phyloP scores from a whole-genome alignment of 2,329 filamentous ascomycete species.

The Blumeria hordei region DNA sequence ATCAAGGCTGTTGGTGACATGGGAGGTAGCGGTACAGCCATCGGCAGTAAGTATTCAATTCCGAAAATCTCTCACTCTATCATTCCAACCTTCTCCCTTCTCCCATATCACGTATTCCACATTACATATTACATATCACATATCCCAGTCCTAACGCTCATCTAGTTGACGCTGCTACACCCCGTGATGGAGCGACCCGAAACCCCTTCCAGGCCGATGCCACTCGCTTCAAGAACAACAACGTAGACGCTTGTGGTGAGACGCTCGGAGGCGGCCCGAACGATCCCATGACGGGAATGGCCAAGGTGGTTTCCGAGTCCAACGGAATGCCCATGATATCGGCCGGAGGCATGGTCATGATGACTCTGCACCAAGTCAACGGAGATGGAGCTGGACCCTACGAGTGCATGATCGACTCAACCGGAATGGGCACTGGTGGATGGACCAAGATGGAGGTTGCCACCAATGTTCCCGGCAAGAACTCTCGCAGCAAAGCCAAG shows the following conservation, averaged over 20 bases:
- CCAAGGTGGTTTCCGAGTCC: slow-evolving; percentile 25
- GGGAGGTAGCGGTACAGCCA: slow-evolving; percentile 25
- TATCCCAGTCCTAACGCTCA: no score
- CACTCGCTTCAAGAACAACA: slow-evolving; percentile 32
- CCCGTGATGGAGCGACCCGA: slow-evolving; percentile 34
- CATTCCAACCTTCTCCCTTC: no score
- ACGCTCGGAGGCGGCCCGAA: slow-evolving; percentile 32
- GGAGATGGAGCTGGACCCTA: slow-evolving; percentile 17
- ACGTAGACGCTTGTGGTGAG: slow-evolving; percentile 29
- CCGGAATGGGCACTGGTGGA: neutral
- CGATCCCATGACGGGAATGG: slow-evolving; percentile 28
- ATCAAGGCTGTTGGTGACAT: slow-evolving; percentile 29
- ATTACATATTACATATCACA: no score
- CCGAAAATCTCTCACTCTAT: neutral
- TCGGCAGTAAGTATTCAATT: slow-evolving; percentile 20
- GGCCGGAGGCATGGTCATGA: slow-evolving; percentile 14
- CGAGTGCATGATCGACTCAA: slow-evolving; percentile 25
- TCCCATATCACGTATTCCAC: no score
- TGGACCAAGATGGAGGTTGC: no score
- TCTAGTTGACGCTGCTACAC: slow-evolving; percentile 28
- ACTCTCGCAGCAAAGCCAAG: slow-evolving; percentile 22
- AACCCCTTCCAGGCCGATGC: slow-evolving; percentile 39
- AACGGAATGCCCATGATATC: slow-evolving; percentile 36
- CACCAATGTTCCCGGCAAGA: no score
- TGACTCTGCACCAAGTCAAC: slow-evolving; percentile 3